Base-by-base conservation (phyloP, 2,329 filamentous ascomycete genomes). In the Cercospora nicotianae region DNA sequence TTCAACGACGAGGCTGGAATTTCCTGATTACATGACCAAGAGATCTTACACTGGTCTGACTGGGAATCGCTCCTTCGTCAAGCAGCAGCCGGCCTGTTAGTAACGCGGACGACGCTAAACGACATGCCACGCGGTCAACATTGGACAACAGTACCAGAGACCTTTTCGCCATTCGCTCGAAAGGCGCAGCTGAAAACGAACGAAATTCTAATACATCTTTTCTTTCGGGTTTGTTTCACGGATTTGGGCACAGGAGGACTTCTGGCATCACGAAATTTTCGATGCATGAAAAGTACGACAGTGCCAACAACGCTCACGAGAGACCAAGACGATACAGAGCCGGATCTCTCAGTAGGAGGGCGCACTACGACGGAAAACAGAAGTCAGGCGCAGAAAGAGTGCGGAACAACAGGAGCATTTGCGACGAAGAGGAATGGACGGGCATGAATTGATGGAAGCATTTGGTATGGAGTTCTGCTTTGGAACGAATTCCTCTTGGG, bases 1-100 rank as follows among this genome's bases (percentile, higher is more conserved):
- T 89, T 69, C 79, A 82, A 59, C 81, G 82, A 60, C 85, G 86
- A 79, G 83, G 85, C 20, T 87, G 86, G 83, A 86, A 89, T 72
- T 88, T 89, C 71, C 78, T 89, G 71, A 84, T 87, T 69, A 88
- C 87, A 69, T 89, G 62, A 60, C 30, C 16, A 18, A 39, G 2
- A 8, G 16, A 55, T 16, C 4, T 1, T 2, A 20, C 30, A 10
- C 45, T 7, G 10, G 36, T 20, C 23, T 42, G 1, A 36, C 13
- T 13, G 18, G 58, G 2, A 9, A 12, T 2, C 36, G 36, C 16
- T 8, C 3, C 16, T n/a, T 16, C 7, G 2, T 7, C 36, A 5
- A 42, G 36, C 36, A n/a, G 16, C 36, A n/a, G 16, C 36, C 36
- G 16, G 36, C 16, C 36, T n/a, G 16, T 9, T 6, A 2, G 16